A percentile compares a stretch with the other conserved stretches of the same genome.
Conservation (phyloP, 2,329 filamentous ascomycete genomes). For the Cladophialophora carrionii region DNA sequence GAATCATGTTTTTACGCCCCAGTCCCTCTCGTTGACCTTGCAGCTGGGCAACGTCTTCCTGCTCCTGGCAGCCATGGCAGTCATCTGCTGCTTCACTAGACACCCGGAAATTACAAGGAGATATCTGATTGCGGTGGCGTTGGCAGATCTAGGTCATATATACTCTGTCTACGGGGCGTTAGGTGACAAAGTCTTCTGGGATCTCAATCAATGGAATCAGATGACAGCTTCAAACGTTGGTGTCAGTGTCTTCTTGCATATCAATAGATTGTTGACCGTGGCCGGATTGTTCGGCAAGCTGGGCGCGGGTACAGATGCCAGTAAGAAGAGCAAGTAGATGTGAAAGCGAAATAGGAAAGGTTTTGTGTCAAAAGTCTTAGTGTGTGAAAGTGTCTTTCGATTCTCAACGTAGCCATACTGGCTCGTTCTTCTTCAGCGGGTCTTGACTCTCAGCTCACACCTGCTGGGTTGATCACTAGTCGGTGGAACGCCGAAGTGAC, state of each 20-base stretch:
- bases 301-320: slow-evolving; percentile 19
- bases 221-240: slow-evolving; percentile 75
- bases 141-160: slow-evolving; percentile 70
- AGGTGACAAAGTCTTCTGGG: slow-evolving; percentile 58
- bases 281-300: slow-evolving; percentile 60
- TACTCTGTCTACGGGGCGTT: slow-evolving; percentile 63
- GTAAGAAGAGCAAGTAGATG: slow-evolving; percentile 22
- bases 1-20: slow-evolving; percentile 45
- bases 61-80: slow-evolving; percentile 65
- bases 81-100: slow-evolving; percentile 66
- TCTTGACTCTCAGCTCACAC: not conserved
- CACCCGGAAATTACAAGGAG: slow-evolving; percentile 68
- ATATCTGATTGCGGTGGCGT: slow-evolving; percentile 67
- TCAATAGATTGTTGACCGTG: slow-evolving; percentile 62
- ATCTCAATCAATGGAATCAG: slow-evolving; percentile 65
- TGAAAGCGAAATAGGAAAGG: not conserved
- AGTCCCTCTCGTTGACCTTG: slow-evolving; percentile 61
- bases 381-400: not conserved
- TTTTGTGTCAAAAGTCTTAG: not conserved
- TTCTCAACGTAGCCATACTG: not conserved
- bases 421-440: not conserved
- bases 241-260: slow-evolving; percentile 63
- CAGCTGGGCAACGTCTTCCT: slow-evolving; percentile 73
- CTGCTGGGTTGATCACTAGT: not conserved
- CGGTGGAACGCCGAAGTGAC: not conserved